Base-by-base conservation (phyloP, 768 basidiomycete genomes). In the Rhizopogon rudus region DNA sequence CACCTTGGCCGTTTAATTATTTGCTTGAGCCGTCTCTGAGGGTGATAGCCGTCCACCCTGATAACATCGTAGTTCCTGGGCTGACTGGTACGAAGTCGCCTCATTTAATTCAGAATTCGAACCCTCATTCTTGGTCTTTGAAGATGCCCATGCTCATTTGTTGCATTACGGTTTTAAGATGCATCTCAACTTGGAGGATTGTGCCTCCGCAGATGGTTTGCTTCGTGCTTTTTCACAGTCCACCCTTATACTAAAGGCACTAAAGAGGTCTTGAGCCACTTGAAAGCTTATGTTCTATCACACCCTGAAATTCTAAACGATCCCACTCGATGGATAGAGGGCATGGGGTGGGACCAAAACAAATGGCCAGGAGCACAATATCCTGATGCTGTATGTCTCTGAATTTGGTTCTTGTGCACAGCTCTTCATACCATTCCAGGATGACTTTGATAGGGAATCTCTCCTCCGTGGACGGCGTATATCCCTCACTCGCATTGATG, bases 291-390 rank as follows among this genome's bases (percentile, higher is more conserved):
- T 58, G 79, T 93, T 53, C 63, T 73, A 4, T 67, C 75, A 1
- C 81, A 83, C 51, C 82, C 87, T 0, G 82, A 83, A 40, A 66
- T 87, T 6, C 65, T 72, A 1, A 65, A 76, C 3, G 79, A 89
- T 62, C 73, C 71, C 3, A 71, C 77, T 3, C 72, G 64, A 5
- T 97, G 92, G 91, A 81, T 97, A 41, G 75, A 85, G 61, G 94
- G 93, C 10, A 81, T 88, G 75, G 95, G 95, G 5, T 98, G 95
- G 94, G 91, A 98, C 64, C 93, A 98, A 69, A 96, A 88, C 1
- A 77, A 80, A 55, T 92, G 89, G 89, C 59, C 77, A 6, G 76
- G 73, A 10, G 67, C 74, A 8, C 65, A 75, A 22, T 94, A 92
- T 59, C 93, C 93, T 2, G 83, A 79, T 33, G 85, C 89, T 1